Base-by-base conservation (phyloP, 108 stramenopile species). In the Cyclotella cryptica region DNA sequence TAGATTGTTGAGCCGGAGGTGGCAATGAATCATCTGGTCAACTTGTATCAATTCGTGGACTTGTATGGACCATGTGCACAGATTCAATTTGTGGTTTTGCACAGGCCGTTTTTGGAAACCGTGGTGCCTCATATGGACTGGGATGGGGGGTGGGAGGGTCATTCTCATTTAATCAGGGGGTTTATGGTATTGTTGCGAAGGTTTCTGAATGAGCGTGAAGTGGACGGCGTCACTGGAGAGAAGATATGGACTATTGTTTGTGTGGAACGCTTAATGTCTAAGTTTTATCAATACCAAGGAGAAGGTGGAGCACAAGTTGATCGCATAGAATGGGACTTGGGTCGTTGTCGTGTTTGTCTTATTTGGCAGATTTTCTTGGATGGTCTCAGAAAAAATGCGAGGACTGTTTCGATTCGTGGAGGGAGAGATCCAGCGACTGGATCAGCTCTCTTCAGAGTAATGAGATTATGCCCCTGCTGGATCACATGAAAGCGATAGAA, bases 1-100 rank as follows among this genome's bases (percentile, higher is more conserved):
- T n/a, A 70, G 40, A 70, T 78, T 27, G 77, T 69, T 28, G 62
- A 29, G 44, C 51, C 60, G 35, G 69, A 69, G 41, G 18, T 62
- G 40, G 77, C 77, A 47, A 9, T 70, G 39, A 68, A 78, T 49
- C 77, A 78, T 70, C 77, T 69, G 21, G 35, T 55, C 21, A 77
- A 77, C 35, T 57, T 77, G 3, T 28, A 60, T 19, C 59, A 59
- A 42, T 70, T 78, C 30, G 47, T 61, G 13, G 60, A 72, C 15
- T 12, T 62, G 43, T 72, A 72, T 52, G 59, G 43, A 30, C n/a
- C n/a, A 2, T 46, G 62, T 39, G 71, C 71, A 10, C 45, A 72
- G 21, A 19, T 72, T 2, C 55, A 47, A 40, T 72, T 72, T 35
- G 39, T 72, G 28, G 59, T 72, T 19, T 30, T 72, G 30, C 57